Evolutionary conservation across 192 early-diverging fungal species (phyloP).

Genomic region (Mortierella claussenii): DNA sequence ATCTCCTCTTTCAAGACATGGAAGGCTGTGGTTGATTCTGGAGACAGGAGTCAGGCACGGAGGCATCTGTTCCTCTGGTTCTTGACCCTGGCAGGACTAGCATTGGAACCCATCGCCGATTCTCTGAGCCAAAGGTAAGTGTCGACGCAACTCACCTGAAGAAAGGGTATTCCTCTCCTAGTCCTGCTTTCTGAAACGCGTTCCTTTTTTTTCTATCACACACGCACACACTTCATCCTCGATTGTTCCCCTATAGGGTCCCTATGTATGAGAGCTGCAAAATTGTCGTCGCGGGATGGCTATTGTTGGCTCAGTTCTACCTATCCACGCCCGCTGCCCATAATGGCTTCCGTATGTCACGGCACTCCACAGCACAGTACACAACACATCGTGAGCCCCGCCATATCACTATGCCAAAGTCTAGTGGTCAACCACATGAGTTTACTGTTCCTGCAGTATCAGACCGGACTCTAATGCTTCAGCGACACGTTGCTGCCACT

Average conservation of each 20-base stretch:
- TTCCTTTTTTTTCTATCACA: not conserved
- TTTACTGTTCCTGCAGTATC: no score
- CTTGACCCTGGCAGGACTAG: slow-evolving; percentile 28
- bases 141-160: no score
- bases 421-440: not conserved
- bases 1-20: slow-evolving; percentile 47
- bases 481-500: no score
- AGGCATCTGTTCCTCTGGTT: slow-evolving; percentile 45
- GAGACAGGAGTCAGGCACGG: slow-evolving; percentile 22
- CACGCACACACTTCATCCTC: not conserved
- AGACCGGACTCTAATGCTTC: no score
- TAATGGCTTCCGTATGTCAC: not conserved
- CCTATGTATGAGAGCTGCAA: slow-evolving; percentile 35
- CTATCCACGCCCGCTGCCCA: slow-evolving; percentile 9
- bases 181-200: no score
- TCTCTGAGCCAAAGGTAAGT: slow-evolving; percentile 15
- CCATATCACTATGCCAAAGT: not conserved
- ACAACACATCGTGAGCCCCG: not conserved
- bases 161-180: no score
- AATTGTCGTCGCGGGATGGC: slow-evolving; percentile 34
- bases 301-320: slow-evolving; percentile 30
- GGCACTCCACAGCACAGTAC: no score
- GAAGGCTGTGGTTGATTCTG: slow-evolving; percentile 31
- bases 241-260: not conserved
- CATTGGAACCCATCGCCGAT: slow-evolving; percentile 36